phyloP scores from a whole-genome alignment of 192 early-diverging fungal species.

The Anaeromyces robustus region DNA sequence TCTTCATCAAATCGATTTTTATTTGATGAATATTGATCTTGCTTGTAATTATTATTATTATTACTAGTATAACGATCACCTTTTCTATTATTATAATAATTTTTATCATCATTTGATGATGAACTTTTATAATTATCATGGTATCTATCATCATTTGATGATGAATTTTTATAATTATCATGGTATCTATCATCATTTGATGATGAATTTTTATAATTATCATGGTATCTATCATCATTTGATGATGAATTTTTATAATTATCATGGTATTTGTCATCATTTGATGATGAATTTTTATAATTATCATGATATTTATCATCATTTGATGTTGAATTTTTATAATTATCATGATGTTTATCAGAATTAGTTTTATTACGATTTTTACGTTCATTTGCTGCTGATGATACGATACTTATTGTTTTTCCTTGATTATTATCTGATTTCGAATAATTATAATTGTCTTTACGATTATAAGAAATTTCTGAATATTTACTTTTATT shows the following conservation, averaged over 20 bases:
- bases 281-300: no score
- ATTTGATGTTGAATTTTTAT: no score
- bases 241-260: neutral
- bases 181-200: neutral
- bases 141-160: no score
- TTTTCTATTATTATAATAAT: neutral
- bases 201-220: neutral
- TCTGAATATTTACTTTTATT: no score
- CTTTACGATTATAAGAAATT: no score
- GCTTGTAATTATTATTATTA: neutral
- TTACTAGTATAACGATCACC: neutral
- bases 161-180: no score
- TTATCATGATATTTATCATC: no score
- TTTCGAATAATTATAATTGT: no score
- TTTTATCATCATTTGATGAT: neutral
- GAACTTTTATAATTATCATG: no score
- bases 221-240: neutral
- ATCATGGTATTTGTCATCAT: neutral
- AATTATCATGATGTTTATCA: neutral
- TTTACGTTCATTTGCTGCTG: neutral
- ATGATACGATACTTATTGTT: neutral
- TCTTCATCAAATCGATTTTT: neutral
- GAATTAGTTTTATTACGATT: neutral
- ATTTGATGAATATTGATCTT: neutral
- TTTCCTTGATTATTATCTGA: neutral